Conservation (phyloP, 208 protist genomes). For the Crithidia thermophila region DNA sequence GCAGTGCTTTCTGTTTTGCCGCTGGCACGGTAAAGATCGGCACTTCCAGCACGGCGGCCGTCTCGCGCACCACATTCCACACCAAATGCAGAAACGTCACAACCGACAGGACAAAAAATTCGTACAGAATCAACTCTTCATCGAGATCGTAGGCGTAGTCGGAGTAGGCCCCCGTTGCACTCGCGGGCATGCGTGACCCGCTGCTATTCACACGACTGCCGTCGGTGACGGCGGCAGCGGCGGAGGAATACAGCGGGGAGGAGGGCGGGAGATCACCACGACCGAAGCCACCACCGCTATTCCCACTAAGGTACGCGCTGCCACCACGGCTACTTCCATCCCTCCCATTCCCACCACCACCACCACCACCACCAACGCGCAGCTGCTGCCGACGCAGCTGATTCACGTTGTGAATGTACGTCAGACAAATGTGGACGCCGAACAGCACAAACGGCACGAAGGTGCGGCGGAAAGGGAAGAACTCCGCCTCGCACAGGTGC, state of each 20-base stretch:
- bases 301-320: neutral
- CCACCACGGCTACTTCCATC: neutral
- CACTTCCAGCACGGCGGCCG: constrained; percentile 46
- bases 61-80: constrained; percentile 48
- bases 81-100: constrained; percentile 66
- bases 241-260: neutral
- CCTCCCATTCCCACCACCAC: neutral
- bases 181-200: neutral
- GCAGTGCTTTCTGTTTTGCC: constrained; percentile 52
- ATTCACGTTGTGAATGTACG: constrained; percentile 47
- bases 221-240: neutral
- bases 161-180: constrained; percentile 11
- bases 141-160: constrained; percentile 45
- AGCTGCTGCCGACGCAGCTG: constrained; percentile 25
- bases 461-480: constrained; percentile 66
- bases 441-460: constrained; percentile 72
- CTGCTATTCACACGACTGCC: neutral
- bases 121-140: constrained; percentile 62
- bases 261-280: neutral
- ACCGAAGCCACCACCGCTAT: neutral
- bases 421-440: constrained; percentile 52
- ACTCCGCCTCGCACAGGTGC: constrained; percentile 59
- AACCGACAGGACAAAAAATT: constrained; percentile 64
- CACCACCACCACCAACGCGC: neutral
- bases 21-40: constrained; percentile 63